Percentiles rank a stretch among this genome's conserved stretches.
Evolutionary conservation across 108 stramenopile species (phyloP).

Genomic region (Poteriospumella lacustris): DNA sequence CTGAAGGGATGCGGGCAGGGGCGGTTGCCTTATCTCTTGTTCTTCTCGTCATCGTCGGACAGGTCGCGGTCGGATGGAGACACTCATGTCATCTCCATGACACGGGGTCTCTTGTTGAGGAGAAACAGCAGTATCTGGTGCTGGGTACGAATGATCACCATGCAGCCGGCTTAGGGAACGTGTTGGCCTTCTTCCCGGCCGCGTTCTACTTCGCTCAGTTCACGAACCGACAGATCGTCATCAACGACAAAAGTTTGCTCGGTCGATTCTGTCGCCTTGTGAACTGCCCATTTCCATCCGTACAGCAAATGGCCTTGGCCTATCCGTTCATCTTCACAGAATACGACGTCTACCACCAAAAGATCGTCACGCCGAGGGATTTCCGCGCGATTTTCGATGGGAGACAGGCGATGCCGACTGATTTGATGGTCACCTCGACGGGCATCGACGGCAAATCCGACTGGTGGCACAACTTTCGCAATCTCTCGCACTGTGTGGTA

Average conservation of each 20-base stretch:
- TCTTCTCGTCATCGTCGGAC: too few relatives aligned
- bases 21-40: too few relatives aligned
- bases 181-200: background rate
- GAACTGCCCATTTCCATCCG: background rate
- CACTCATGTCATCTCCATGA: too few relatives aligned
- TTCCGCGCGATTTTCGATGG: too few relatives aligned
- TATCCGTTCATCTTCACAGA: background rate
- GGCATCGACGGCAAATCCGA: background rate
- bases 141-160: background rate
- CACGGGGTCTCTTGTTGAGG: too few relatives aligned
- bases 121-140: background rate
- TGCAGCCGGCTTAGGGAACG: background rate
- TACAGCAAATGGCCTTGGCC: background rate
- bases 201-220: slow-evolving; percentile 1
- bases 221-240: background rate
- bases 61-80: too few relatives aligned
- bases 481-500: background rate
- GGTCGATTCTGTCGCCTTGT: background rate
- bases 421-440: too few relatives aligned
- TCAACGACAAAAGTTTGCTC: background rate
- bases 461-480: background rate
- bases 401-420: too few relatives aligned
- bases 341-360: too few relatives aligned
- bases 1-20: too few relatives aligned
- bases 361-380: too few relatives aligned